Conservation (phyloP, 768 basidiomycete species). For the Udeniomyces megalosporus region DNA sequence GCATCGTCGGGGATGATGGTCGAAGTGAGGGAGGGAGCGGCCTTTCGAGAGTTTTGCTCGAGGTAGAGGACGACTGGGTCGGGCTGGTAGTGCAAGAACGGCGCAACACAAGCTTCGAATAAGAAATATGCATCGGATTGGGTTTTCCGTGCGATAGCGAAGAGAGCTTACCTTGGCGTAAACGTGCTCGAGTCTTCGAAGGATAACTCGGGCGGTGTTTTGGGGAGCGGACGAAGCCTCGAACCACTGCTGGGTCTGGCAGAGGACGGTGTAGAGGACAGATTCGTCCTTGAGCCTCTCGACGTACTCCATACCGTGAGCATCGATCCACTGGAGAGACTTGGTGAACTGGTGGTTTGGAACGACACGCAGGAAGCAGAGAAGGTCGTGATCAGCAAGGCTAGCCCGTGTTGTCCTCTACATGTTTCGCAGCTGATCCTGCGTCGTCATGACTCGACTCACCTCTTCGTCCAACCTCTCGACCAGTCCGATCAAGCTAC, state of each 20-base stretch:
- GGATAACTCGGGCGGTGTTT: slow-evolving; percentile 68
- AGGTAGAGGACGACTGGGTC: slow-evolving; percentile 82
- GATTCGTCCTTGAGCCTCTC: slow-evolving; percentile 94
- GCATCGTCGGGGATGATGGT: slow-evolving; percentile 40
- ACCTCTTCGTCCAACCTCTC: slow-evolving; percentile 88
- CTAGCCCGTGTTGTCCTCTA: too few species aligned
- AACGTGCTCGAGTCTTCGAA: slow-evolving; percentile 92
- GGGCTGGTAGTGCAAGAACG: slow-evolving; percentile 40
- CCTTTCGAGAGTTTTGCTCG: slow-evolving; percentile 48
- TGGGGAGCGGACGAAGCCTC: slow-evolving; percentile 63
- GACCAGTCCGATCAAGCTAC: slow-evolving; percentile 88
- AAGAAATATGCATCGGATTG: not conserved
- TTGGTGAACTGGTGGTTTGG: slow-evolving; percentile 66
- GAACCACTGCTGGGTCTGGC: slow-evolving; percentile 80
- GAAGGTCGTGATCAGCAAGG: not conserved
- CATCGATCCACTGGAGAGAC: slow-evolving; percentile 92
- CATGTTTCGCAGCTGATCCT: too few species aligned
- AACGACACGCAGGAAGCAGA: not conserved
- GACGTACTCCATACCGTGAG: slow-evolving; percentile 97
- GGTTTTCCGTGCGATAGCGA: not conserved
- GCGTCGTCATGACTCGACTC: slow-evolving; percentile 11
- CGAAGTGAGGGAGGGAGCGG: slow-evolving; percentile 36
- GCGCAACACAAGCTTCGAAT: too few species aligned
- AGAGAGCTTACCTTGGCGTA: slow-evolving; percentile 67
- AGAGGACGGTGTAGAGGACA: slow-evolving; percentile 79